A percentile compares a stretch with the other conserved stretches of the same genome.
Evolutionary conservation across 257 asterid genomes (phyloP).

Genomic region (Fraxinus anomala): DNA sequence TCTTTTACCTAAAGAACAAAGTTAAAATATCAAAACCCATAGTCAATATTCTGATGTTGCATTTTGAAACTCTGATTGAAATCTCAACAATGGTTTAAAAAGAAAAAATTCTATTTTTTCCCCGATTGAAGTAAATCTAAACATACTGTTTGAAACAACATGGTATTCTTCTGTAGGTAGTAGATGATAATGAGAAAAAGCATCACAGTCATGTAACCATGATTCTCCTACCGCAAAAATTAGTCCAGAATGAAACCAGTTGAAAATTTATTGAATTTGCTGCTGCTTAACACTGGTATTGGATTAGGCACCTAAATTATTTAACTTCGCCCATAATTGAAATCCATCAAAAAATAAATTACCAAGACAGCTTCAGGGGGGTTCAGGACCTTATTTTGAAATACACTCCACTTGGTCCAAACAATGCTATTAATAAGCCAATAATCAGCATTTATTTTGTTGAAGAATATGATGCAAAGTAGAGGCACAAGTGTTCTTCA

Average conservation of each 20-base stretch:
- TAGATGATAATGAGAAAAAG: no score
- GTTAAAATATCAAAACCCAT: background rate
- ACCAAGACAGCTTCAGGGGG: background rate
- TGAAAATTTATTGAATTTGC: constrained; percentile 1
- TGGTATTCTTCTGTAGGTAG: background rate
- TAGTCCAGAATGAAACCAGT: constrained; percentile 4
- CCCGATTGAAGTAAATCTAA: background rate
- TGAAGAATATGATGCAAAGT: background rate
- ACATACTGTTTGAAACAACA: background rate
- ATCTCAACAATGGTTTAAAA: background rate
- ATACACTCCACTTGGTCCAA: background rate
- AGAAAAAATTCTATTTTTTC: background rate
- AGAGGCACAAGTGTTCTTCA: background rate
- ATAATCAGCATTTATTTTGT: background rate
- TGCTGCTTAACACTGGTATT: constrained; percentile 1
- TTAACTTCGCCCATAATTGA: background rate
- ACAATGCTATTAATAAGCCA: background rate
- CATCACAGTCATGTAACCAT: background rate
- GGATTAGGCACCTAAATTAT: constrained; percentile 2
- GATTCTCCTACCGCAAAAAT: background rate
- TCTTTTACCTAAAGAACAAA: background rate
- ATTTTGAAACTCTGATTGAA: background rate
- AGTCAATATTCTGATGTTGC: background rate
- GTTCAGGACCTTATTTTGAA: background rate
- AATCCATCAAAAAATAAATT: background rate